Conservation (phyloP, 208 protist species). For the Lotmaria passim region DNA sequence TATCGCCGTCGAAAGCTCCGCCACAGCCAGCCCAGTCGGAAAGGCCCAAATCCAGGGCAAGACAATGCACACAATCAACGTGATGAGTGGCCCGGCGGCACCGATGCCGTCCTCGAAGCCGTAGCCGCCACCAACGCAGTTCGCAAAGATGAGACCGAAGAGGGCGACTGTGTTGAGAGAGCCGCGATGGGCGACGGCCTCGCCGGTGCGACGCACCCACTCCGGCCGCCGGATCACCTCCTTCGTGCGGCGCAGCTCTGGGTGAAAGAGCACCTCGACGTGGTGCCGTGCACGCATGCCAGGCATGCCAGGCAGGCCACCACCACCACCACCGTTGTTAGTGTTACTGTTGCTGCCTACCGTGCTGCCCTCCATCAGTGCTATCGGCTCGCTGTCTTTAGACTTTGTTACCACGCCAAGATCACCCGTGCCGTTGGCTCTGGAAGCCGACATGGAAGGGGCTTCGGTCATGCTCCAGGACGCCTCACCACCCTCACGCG, state of each 20-base stretch:
- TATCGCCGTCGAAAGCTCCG: conserved; percentile 81
- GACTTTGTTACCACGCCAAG: background rate
- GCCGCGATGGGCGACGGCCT: conserved; percentile 76
- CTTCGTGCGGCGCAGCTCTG: conserved; percentile 70
- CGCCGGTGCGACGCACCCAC: conserved; percentile 72
- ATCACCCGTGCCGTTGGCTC: background rate
- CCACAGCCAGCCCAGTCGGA: conserved; percentile 82
- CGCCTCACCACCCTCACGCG: background rate
- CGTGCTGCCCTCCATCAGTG: conserved; percentile 9
- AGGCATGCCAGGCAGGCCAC: background rate
- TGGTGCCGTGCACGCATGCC: conserved; percentile 19
- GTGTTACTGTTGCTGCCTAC: too few relatives aligned
- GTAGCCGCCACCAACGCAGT: conserved; percentile 84
- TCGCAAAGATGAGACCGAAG: conserved; percentile 81
- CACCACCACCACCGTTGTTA: too few relatives aligned
- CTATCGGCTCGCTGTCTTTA: conserved; percentile 3
- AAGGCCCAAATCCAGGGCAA: conserved; percentile 83
- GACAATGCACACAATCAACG: conserved; percentile 72
- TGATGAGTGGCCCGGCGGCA: conserved; percentile 76
- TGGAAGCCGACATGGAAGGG: background rate
- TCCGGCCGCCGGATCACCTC: conserved; percentile 78
- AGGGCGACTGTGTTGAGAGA: conserved; percentile 66
- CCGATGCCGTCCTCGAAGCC: conserved; percentile 87
- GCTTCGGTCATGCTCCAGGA: background rate
- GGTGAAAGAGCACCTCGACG: conserved; percentile 67